Evolutionary conservation across 1,284 basidiomycete species (phyloP).

Genomic region (Naganishia sp.): DNA sequence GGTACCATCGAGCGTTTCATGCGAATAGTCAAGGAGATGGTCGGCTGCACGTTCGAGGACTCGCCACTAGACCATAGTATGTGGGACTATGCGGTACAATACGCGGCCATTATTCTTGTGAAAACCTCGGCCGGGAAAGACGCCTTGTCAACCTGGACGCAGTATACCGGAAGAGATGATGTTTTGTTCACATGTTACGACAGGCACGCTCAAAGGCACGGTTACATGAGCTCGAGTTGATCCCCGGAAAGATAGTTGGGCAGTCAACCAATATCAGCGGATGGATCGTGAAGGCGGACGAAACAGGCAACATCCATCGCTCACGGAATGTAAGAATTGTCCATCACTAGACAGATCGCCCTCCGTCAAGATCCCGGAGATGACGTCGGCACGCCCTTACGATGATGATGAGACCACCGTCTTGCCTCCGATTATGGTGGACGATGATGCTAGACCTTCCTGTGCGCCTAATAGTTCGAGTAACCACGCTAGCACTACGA

Average conservation of each 20-base stretch:
- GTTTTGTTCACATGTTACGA: neutral
- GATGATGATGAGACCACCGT: too few relatives aligned
- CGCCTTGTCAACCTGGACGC: neutral
- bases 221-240: neutral
- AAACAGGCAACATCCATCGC: neutral
- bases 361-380: neutral
- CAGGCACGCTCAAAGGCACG: neutral
- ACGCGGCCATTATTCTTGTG: neutral
- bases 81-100: conserved; percentile 31
- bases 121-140: neutral
- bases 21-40: conserved; percentile 39
- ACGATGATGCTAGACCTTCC: too few relatives aligned
- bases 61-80: conserved; percentile 16
- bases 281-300: neutral
- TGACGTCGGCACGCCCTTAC: neutral
- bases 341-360: neutral
- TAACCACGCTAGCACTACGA: neutral
- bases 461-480: neutral
- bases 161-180: neutral
- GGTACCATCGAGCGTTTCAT: conserved; percentile 40
- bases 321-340: neutral
- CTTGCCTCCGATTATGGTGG: too few relatives aligned
- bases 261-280: neutral
- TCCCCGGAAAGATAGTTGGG: neutral
- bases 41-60: conserved; percentile 24